Base-by-base conservation (phyloP, 108 stramenopile genomes). In the Fistulifera pelliculosa region DNA sequence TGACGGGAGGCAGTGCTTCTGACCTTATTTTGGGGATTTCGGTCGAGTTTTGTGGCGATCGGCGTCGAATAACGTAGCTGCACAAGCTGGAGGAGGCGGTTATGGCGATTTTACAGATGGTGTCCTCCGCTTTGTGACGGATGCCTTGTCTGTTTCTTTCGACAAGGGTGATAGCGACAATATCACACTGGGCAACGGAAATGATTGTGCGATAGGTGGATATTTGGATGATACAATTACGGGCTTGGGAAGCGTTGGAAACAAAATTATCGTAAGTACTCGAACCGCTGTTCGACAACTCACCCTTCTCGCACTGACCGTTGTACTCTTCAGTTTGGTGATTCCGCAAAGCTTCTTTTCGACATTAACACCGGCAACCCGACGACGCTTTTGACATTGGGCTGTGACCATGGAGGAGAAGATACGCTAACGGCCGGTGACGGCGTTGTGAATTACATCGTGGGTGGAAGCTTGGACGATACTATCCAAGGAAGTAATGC, bases 91-190 rank as follows among this genome's bases (percentile, higher is more conserved):
- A 11, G 65, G 65, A 22, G 71, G 70, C 24, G 71, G 71, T 8
- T 67, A 62, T 42, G 71, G 71, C 21, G 71, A 72, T 31, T 57
- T 62, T 25, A 72, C 71, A 14, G 66, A 67, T 45, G 64, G 62
- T 12, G 41, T 51, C 41, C 23, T 62, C 6, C 43, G 71, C 28
- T 27, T 56, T 41, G 55, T 56, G 21, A 42, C 26, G 22, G 17
- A 41, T 17, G 40, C 27, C 1, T 14, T 56, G 11, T 56, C 55
- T 25, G 14, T 39, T 0, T 14, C 22, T 2, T 17, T 18, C 3
- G 47, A 49, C 14, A 13, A 38, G 21, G 59, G 59, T 4, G 59
- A 27, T 4, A 21, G 12, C 15, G 59, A 60, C 22, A 49, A 13
- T 38, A 22, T 60, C 13, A 49, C 19, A 1, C 23, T 49, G 17